Percentiles rank a stretch among this genome's conserved stretches.
Evolutionary conservation across 1,284 basidiomycete species (phyloP).

Genomic region (Termitomyces sp.): DNA sequence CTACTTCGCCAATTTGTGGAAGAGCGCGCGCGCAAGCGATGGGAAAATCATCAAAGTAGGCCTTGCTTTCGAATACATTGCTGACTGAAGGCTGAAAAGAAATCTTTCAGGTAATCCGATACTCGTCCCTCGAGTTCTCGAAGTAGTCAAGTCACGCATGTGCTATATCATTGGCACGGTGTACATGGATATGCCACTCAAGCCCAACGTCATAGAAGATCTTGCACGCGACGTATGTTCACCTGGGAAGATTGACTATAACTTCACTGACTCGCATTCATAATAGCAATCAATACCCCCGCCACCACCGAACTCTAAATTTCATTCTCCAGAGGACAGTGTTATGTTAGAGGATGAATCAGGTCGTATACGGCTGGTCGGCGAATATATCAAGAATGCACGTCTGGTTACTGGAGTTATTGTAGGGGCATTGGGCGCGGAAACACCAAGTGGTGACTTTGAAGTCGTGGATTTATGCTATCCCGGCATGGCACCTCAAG

Average conservation of each 20-base stretch:
- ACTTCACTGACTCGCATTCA: not conserved
- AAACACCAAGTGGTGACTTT: slow-evolving; percentile 88
- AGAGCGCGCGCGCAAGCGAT: slow-evolving; percentile 57
- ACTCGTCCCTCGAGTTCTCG: slow-evolving; percentile 81
- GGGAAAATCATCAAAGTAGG: slow-evolving; percentile 64
- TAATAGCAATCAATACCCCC: slow-evolving; percentile 83
- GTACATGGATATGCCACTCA: slow-evolving; percentile 97
- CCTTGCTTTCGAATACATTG: not conserved
- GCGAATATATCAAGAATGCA: slow-evolving; percentile 50
- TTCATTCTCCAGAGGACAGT: slow-evolving; percentile 73
- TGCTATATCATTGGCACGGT: slow-evolving; percentile 94
- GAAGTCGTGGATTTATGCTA: slow-evolving; percentile 91
- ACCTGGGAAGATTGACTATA: not conserved
- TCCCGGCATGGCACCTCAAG: slow-evolving; percentile 74
- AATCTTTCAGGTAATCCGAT: slow-evolving; percentile 56
- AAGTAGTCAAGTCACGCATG: slow-evolving; percentile 79
- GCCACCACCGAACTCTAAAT: slow-evolving; percentile 71
- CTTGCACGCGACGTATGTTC: slow-evolving; percentile 83
- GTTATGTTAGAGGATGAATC: slow-evolving; percentile 95
- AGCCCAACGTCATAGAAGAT: slow-evolving; percentile 96
- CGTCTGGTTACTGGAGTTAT: slow-evolving; percentile 88
- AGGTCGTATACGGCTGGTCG: slow-evolving; percentile 86
- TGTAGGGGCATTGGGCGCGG: slow-evolving; percentile 84
- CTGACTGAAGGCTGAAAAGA: not conserved
- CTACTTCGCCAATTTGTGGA: slow-evolving; percentile 62